phyloP scores from a whole-genome alignment of 2,329 filamentous ascomycete genomes.

The Chaetomium strumarium region DNA sequence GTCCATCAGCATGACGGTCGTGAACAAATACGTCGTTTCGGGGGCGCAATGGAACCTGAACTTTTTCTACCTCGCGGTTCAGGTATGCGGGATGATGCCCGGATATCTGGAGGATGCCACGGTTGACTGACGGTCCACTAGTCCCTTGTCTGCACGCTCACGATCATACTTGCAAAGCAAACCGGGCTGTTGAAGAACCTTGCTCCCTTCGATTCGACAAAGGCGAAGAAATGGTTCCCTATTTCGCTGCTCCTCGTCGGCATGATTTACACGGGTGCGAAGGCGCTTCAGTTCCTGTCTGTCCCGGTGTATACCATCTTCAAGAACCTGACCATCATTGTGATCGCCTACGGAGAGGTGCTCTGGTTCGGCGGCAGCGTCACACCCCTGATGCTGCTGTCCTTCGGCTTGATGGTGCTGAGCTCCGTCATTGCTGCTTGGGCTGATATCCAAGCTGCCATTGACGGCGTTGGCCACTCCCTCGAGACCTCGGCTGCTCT shows the following conservation, averaged over 20 bases:
- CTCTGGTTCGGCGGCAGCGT: conserved; percentile 96
- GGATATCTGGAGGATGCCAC: not conserved
- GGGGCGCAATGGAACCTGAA: conserved; percentile 90
- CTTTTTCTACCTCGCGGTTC: conserved; percentile 87
- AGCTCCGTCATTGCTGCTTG: conserved; percentile 93
- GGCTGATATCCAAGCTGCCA: conserved; percentile 88
- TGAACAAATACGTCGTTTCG: conserved; percentile 97
- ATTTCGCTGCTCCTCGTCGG: conserved; percentile 92
- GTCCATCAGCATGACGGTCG: conserved; percentile 99
- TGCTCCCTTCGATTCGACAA: conserved; percentile 75
- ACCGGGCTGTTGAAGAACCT: conserved; percentile 75
- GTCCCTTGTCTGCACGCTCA: conserved; percentile 82
- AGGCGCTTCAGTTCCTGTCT: conserved; percentile 91
- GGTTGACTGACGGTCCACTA: conserved; percentile 33
- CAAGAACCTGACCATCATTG: conserved; percentile 98
- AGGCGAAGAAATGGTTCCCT: conserved; percentile 95
- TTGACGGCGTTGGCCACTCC: conserved; percentile 53
- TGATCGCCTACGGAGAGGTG: conserved; percentile 97
- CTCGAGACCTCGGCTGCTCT: conserved; percentile 66
- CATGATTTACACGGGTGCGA: conserved; percentile 98
- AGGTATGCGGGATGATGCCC: conserved; percentile 57
- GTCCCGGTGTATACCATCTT: conserved; percentile 99
- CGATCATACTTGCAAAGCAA: conserved; percentile 79
- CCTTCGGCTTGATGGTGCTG: conserved; percentile 93
- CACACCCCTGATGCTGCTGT: conserved; percentile 78